Percentiles rank a stretch among this genome's conserved stretches.
These are phyloP conservation scores for Boletus smithii DNA, from an alignment of 1,284 basidiomycete genomes.

Conservation along the genomic window DNA sequence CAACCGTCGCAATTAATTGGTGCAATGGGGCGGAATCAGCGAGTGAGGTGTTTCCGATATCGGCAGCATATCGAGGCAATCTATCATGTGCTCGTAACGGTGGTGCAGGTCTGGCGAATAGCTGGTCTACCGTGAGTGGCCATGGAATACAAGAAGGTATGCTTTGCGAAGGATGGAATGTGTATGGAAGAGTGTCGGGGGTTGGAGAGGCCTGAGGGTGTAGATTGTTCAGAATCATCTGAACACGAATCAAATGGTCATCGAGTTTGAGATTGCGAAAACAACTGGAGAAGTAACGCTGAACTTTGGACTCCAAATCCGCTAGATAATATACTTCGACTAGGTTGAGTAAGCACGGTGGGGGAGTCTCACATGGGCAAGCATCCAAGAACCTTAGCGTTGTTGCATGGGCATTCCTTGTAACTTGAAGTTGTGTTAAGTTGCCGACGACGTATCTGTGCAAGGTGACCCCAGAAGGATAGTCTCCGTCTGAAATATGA, in stretches of 20 bases:
- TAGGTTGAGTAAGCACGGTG: slow-evolving; percentile 5
- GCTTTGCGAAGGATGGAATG: too few species aligned
- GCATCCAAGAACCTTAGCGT: background rate
- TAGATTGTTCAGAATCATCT: slow-evolving; percentile 4
- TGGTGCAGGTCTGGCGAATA: slow-evolving; percentile 10
- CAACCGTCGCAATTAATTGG: slow-evolving; percentile 6
- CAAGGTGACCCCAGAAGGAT: background rate
- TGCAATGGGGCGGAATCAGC: background rate
- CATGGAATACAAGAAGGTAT: background rate
- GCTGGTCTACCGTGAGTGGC: background rate
- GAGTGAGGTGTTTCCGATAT: background rate
- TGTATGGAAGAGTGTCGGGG: slow-evolving; percentile 3
- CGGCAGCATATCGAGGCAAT: background rate
- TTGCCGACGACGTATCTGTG: background rate
- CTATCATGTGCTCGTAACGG: too few species aligned
- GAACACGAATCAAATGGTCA: slow-evolving; percentile 13
- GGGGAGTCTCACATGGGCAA: too few species aligned
- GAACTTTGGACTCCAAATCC: background rate
- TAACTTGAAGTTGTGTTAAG: too few species aligned
- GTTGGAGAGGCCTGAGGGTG: background rate
- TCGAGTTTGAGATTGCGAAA: too few species aligned
- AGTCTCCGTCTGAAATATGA: slow-evolving; percentile 12
- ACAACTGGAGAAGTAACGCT: slow-evolving; percentile 8
- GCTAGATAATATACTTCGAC: slow-evolving; percentile 6
- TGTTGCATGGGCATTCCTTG: background rate